Base-by-base conservation (phyloP, 2,329 filamentous ascomycete species). In the Dothideomycetes sp. region DNA sequence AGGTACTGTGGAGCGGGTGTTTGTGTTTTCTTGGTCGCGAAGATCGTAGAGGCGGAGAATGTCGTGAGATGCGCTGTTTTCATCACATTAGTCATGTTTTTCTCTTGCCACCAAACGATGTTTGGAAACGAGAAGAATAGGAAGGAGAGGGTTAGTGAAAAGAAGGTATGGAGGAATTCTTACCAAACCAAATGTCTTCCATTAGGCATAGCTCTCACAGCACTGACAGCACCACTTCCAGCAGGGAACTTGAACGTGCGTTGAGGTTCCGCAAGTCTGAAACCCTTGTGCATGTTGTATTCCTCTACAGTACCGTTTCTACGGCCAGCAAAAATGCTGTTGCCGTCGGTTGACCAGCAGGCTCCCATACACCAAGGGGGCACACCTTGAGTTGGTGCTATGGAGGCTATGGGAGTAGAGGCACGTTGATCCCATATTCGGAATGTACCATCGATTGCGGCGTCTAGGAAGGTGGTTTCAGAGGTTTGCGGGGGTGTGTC, bases 281-380 rank as follows among this genome's bases (percentile, higher is more conserved):
- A 47, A 18, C 54, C 50, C 53, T 87, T 86, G 58, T 91, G 85
- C 13, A 98, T 70, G 54, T 78, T 86, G 62, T 84, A 98, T 62
- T 98, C 91, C 51, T 98, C 91, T 0, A 98, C 91, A 0, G 86
- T 93, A 37, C 86, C 76, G 60, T 96, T 96, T 44, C 91, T 74
- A 19, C 91, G 73, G 1, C 91, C 91, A 0, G 84, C 88, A 62
- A 94, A 98, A 53, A 98, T 88, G 61, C 78, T 86, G 62, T 96
- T 96, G 11, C 91, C 91, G 58, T 95, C 84, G 0, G 87, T 87
- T 41, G 83, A 89, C 91, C 91, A 98, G 65, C 87, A 94, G 1
- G 87, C 86, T 50, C 85, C 88, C 79, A 94, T 95, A 61, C 89
- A 96, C 89, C 89, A 98, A 0, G 89, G 91, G 1, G 91, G 89